Evolutionary conservation across 2,329 filamentous ascomycete genomes (phyloP).

Genomic region (Pleomassaria siparia): DNA sequence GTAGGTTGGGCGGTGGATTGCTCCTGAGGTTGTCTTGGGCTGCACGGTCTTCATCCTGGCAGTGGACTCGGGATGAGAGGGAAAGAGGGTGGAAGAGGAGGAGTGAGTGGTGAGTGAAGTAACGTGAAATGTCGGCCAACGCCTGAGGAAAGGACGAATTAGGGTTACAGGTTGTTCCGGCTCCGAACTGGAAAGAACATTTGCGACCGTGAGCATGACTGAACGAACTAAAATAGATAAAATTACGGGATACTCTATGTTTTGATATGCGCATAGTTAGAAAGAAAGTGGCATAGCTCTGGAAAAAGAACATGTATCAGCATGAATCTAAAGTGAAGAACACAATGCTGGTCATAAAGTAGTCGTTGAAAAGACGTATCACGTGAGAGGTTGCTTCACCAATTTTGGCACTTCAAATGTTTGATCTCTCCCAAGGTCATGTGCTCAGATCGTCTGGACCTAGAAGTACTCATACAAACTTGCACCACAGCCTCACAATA

Average conservation of each 20-base stretch:
- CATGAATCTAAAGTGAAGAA: no score
- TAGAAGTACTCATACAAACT: background rate
- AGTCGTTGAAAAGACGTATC: background rate
- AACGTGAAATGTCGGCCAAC: background rate
- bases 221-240: no score
- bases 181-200: slow-evolving; percentile 2
- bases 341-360: no score
- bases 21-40: background rate
- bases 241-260: no score
- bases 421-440: no score
- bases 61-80: background rate
- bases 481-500: background rate
- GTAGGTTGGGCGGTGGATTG: background rate
- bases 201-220: no score
- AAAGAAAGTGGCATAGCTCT: no score
- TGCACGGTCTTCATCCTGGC: background rate
- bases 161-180: slow-evolving; percentile 6
- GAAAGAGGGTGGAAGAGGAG: background rate
- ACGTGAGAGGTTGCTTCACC: background rate
- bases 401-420: background rate
- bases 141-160: slow-evolving; percentile 7
- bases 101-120: slow-evolving; percentile 1
- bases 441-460: no score
- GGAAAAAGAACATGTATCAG: no score
- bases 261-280: no score